phyloP scores from a whole-genome alignment of 768 basidiomycete genomes.

The Kwoniella newhampshirensis region DNA sequence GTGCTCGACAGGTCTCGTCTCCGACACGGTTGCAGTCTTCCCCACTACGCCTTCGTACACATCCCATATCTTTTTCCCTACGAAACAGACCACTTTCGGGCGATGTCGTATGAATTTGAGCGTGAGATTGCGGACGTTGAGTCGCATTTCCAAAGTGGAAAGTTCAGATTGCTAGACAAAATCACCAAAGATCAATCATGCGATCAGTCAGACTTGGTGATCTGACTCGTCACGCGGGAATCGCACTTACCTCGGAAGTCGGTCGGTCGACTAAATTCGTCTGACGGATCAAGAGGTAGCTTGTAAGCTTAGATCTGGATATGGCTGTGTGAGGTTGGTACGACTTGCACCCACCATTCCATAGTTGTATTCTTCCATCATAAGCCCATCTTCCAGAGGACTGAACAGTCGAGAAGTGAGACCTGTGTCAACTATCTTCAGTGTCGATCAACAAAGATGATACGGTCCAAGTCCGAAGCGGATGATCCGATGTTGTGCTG shows the following conservation, averaged over 20 bases:
- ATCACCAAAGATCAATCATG: not conserved
- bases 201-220: not conserved
- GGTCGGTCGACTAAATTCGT: conserved; percentile 74
- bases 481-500: no score
- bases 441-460: no score
- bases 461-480: no score
- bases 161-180: conserved; percentile 49
- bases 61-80: conserved; percentile 70
- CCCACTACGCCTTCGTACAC: conserved; percentile 50
- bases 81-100: conserved; percentile 73
- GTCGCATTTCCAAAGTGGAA: conserved; percentile 49
- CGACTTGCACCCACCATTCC: conserved; percentile 62
- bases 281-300: conserved; percentile 53
- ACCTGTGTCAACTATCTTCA: conserved; percentile 54
- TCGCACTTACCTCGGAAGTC: conserved; percentile 61
- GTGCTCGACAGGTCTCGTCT: not conserved
- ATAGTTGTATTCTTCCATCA: conserved; percentile 63
- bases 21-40: conserved; percentile 39
- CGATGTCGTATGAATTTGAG: conserved; percentile 61
- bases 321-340: no score
- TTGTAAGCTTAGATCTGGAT: no score
- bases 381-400: conserved; percentile 63
- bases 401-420: conserved; percentile 61
- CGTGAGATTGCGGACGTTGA: conserved; percentile 63
- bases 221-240: not conserved